Base-by-base conservation (phyloP, 1,139 yeast species). In the Saccharomyces hybrid region DNA sequence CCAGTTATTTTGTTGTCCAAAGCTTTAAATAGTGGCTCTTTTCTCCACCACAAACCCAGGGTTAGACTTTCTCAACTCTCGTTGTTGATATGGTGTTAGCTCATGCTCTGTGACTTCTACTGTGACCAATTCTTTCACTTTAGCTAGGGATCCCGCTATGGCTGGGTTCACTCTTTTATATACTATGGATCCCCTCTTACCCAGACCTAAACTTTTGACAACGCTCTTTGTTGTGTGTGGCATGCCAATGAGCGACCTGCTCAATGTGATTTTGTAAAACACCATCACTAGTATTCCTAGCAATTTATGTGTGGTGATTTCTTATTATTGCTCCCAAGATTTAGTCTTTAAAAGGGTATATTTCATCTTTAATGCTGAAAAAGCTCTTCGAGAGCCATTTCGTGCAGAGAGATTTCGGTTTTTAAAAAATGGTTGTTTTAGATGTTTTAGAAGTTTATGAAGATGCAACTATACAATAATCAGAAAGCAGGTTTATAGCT, bases 41-140 rank as follows among this genome's bases (percentile, higher is more conserved):
- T 72, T 78, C 70, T 73, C 75, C 46, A 81, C 75, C 8, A 68
- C 67, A 61, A 80, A 85, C 0, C 95, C 95, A 11, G 88, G 82
- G 51, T 78, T 78, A 1, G 69, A 61, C 67, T 80, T 84, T 71
- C 91, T 79, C 48, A 75, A 76, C n/a, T 65, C 66, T 55, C 84
- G 76, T 66, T 83, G 75, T 63, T 85, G 75, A n/a, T 71, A 69
- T 51, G 75, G 77, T 1, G 81, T 70, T 63, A 80, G 71, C 27
- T 70, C 72, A 42, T 76, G 73, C 49, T 83, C 83, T 7, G 86
- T 84, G 48, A 90, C 75, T 63, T 90, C 95, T 31, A 93, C 95
- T 56, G 80, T 80, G n/a, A 93, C 93, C 55, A 93, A 76, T 70
- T 93, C 98, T 71, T 93, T 93, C 54, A 93, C 88, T 57, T 80